Base-by-base conservation (phyloP, 1,139 yeast genomes). In the Kodamaea suecica region DNA sequence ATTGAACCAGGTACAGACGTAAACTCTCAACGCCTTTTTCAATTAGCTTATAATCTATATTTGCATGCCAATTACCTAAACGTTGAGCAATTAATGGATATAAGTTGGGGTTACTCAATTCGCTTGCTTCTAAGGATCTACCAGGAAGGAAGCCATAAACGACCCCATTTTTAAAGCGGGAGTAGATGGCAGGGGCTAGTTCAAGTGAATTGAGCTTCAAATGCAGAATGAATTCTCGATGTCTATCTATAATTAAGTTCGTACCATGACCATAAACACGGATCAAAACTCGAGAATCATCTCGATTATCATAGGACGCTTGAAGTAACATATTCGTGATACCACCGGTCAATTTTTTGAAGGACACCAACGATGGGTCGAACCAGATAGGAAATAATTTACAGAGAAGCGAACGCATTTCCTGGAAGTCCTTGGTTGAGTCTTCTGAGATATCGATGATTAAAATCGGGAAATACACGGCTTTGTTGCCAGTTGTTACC, bases 251-350 rank as follows among this genome's bases (percentile, higher is more conserved):
- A 38, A 84, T 82, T 26, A 80, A 62, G 40, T 73, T 74, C 0
- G 95, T 84, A 12, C 90, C 90, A 38, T 77, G 75, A 7, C 95
- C 95, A 47, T 84, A 84, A 0, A 84, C 81, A 39, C 95, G 64
- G 42, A 83, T 79, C 27, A 84, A 66, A 2, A 81, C 80, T 5
- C 61, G 60, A 12, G 37, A 33, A 9, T 21, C 28, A 38, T 67
- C 69, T 9, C 42, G 42, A 19, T 45, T 36, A 4, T 41, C 41
- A 38, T 66, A 61, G 21, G 56, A 55, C 40, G 84, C 81, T 30
- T 77, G 69, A 24, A 81, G 57, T 35, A 83, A 70, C 78, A 79
- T 78, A 55, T 84, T 84, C 16, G 95, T 84, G 55, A 84, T 84
- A 6, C 95, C 95, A 3, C 94, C 95, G 3, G 84, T 82, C 33